Conservation (phyloP, 2,329 filamentous ascomycete species). For the Cordyceps cicadae region DNA sequence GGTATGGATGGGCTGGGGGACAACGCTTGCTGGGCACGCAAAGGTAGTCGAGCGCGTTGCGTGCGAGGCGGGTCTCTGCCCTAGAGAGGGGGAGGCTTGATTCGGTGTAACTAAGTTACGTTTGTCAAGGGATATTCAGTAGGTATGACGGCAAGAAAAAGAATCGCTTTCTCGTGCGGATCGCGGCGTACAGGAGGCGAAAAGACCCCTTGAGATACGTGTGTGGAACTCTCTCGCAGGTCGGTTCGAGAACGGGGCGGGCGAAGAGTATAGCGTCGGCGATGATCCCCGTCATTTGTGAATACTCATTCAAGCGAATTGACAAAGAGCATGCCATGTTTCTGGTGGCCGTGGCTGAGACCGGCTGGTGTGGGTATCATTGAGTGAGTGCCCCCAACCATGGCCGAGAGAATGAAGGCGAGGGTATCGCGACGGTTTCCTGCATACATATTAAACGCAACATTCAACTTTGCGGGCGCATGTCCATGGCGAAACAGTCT, state of each 20-base stretch:
- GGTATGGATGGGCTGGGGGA: background rate
- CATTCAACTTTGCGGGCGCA: background rate
- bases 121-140: background rate
- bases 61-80: background rate
- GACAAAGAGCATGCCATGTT: background rate
- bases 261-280: background rate
- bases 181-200: background rate
- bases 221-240: background rate
- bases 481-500: background rate
- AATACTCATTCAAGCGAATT: background rate
- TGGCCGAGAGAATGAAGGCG: background rate
- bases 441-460: background rate
- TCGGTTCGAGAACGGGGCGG: background rate
- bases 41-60: background rate
- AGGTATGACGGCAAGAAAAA: background rate
- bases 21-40: background rate
- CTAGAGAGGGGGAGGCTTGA: background rate
- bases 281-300: background rate
- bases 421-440: background rate
- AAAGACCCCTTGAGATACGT: conserved; percentile 4
- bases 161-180: background rate
- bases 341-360: conserved; percentile 7
- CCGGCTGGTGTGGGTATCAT: background rate
- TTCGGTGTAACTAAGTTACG: background rate
- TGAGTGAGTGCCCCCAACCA: background rate